Percentiles rank a stretch among this genome's conserved stretches.
These are phyloP conservation scores for Pyrenula aspistea DNA, from an alignment of 495 filamentous ascomycete genomes.

Conservation along the genomic window DNA sequence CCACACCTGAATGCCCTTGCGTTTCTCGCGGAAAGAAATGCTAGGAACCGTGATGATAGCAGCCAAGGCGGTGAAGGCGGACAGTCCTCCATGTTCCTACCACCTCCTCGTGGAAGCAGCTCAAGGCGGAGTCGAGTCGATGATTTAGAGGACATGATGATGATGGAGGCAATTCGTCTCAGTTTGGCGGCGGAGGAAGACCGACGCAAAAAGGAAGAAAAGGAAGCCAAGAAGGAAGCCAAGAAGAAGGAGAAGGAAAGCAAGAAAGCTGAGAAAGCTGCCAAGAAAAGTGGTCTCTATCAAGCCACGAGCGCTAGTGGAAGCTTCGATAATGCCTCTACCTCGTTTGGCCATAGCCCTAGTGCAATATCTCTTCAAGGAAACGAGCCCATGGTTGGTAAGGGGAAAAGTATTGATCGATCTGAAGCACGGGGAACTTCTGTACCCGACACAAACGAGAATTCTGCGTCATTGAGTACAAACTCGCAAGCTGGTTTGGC, in stretches of 20 bases:
- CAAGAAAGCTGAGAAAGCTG: conserved; percentile 61
- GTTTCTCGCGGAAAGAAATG: conserved; percentile 33
- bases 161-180: conserved; percentile 87
- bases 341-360: conserved; percentile 12
- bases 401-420: conserved; percentile 77
- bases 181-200: conserved; percentile 88
- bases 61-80: conserved; percentile 30
- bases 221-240: conserved; percentile 64
- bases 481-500: conserved; percentile 1
- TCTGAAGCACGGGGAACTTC: neutral
- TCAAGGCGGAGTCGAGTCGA: conserved; percentile 60
- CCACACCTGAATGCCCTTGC: conserved; percentile 39
- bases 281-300: conserved; percentile 40
- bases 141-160: conserved; percentile 95
- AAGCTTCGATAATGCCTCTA: conserved; percentile 25
- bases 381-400: conserved; percentile 34
- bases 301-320: conserved; percentile 15
- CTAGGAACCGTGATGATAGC: conserved; percentile 12
- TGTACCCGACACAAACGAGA: conserved; percentile 4
- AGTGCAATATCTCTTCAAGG: conserved; percentile 3
- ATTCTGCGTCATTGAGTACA: conserved; percentile 7
- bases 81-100: conserved; percentile 20
- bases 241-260: conserved; percentile 77
- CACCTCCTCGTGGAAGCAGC: conserved; percentile 35
- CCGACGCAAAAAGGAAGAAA: conserved; percentile 66